phyloP scores from a whole-genome alignment of 208 protist genomes.

The Trypanosoma mega region DNA sequence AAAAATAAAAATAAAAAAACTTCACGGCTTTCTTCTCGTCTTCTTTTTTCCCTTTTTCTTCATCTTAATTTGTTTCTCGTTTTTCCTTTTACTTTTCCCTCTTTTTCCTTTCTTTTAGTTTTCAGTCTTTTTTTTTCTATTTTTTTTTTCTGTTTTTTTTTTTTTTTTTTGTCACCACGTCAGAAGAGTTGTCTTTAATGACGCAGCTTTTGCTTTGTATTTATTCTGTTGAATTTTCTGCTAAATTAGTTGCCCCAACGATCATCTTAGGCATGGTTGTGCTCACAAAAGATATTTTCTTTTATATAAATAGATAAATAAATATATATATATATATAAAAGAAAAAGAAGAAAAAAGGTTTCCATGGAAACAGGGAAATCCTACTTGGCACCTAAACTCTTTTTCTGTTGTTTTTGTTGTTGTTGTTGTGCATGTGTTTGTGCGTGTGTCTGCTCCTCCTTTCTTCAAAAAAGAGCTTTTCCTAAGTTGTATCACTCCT shows the following conservation, averaged over 20 bases:
- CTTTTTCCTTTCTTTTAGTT: background rate
- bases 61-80: slow-evolving; percentile 21
- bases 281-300: background rate
- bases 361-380: too few relatives aligned
- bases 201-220: slow-evolving; percentile 1
- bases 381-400: too few relatives aligned
- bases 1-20: background rate
- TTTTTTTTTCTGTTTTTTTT: slow-evolving; percentile 7
- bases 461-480: background rate
- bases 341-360: too few relatives aligned
- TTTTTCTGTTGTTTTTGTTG: background rate
- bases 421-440: too few relatives aligned
- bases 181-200: background rate
- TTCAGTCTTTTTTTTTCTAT: background rate
- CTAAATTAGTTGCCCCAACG: background rate
- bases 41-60: slow-evolving; percentile 31
- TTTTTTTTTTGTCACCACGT: slow-evolving; percentile 9
- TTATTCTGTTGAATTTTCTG: slow-evolving; percentile 9
- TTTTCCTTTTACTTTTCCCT: slow-evolving; percentile 3
- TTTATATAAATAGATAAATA: too few relatives aligned
- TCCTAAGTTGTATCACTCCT: slow-evolving; percentile 22
- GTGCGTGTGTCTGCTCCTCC: too few relatives aligned
- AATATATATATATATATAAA: too few relatives aligned
- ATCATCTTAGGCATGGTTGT: background rate
- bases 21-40: slow-evolving; percentile 15